Base-by-base conservation (phyloP, 192 early-diverging fungal genomes). In the Coemansia asiatica region DNA sequence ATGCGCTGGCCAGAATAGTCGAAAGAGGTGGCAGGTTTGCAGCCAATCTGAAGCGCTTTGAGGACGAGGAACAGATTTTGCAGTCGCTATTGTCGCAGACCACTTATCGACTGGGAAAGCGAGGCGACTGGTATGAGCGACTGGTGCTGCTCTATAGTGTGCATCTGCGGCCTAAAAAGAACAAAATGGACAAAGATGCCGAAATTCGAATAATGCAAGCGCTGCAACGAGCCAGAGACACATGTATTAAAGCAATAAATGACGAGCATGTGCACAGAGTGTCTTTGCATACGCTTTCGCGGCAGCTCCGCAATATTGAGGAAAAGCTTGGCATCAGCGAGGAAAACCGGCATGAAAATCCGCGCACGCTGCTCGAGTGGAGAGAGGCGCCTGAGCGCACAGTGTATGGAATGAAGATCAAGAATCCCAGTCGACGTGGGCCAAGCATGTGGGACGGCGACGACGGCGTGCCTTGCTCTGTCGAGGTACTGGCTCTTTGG, bases 81-180 rank as follows among this genome's bases (percentile, higher is more conserved):
- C 71, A 78, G 51, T 83, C 85, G 50, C 49, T 91, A 26, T 67
- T 91, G 0, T 79, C 83, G 12, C 89, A 91, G 53, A 68, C 66
- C 0, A 64, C 81, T 7, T 91, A 88, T 36, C 74, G 77, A 0
- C 56, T 87, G 7, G 82, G 81, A 23, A 72, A 75, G 27, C 75
- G 89, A 22, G 89, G 89, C 18, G 65, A 72, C 4, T 91, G 89
- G 89, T 89, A 89, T 55, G 87, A 89, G 35, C 76, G 89, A 21
- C 68, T 91, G 6, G 79, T 86, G 2, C 65, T 91, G 10, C 60
- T 91, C 15, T 81, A 88, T 55, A 79, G 76, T n/a, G 83, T 77
- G 18, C 83, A 88, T 49, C 63, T 87, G 22, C 64, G 51, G 16
- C 71, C 76, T 22, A 75, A 75, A 56, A 67, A 69, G 6, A 38